These are phyloP conservation scores for Trichomonascus vanleenenianus DNA, from an alignment of 805 yeast species.

Conservation along the genomic window DNA sequence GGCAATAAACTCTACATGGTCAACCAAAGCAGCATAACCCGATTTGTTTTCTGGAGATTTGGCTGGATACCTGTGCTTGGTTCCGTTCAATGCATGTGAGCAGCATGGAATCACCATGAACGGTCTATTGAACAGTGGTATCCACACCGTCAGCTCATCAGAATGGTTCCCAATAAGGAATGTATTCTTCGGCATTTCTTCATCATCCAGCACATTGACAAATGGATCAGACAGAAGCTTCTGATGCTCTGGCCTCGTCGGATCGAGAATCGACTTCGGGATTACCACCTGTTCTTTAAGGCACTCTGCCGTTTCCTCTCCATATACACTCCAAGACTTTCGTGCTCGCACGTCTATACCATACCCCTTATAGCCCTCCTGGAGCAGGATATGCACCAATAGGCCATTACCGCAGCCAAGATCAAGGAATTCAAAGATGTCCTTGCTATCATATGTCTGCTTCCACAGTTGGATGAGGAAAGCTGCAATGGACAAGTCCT, in stretches of 20 bases:
- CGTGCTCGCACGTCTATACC: slow-evolving; percentile 89
- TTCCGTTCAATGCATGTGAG: slow-evolving; percentile 79
- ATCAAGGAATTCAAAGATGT: slow-evolving; percentile 67
- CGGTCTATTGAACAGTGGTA: slow-evolving; percentile 70
- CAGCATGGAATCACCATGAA: slow-evolving; percentile 94
- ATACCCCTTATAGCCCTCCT: slow-evolving; percentile 74
- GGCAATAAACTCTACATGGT: slow-evolving; percentile 70
- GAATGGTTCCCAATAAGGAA: slow-evolving; percentile 92
- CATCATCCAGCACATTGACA: slow-evolving; percentile 7
- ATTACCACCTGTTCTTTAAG: slow-evolving; percentile 72
- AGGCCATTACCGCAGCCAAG: slow-evolving; percentile 95
- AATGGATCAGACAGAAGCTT: slow-evolving; percentile 7
- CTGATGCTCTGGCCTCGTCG: neutral
- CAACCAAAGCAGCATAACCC: slow-evolving; percentile 78
- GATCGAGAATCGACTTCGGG: slow-evolving; percentile 61
- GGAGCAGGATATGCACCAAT: slow-evolving; percentile 60
- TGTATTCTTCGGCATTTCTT: slow-evolving; percentile 35
- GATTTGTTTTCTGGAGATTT: slow-evolving; percentile 34
- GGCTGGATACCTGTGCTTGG: slow-evolving; percentile 52
- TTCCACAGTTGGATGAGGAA: slow-evolving; percentile 84
- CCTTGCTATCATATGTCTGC: slow-evolving; percentile 35
- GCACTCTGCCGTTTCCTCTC: slow-evolving; percentile 48
- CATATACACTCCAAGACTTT: slow-evolving; percentile 79
- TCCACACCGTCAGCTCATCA: slow-evolving; percentile 93
- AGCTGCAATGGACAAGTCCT: slow-evolving; percentile 93